A percentile compares a stretch with the other conserved stretches of the same genome.
phyloP scores from a whole-genome alignment of 495 filamentous ascomycete genomes.

The Penicillium ucsense region DNA sequence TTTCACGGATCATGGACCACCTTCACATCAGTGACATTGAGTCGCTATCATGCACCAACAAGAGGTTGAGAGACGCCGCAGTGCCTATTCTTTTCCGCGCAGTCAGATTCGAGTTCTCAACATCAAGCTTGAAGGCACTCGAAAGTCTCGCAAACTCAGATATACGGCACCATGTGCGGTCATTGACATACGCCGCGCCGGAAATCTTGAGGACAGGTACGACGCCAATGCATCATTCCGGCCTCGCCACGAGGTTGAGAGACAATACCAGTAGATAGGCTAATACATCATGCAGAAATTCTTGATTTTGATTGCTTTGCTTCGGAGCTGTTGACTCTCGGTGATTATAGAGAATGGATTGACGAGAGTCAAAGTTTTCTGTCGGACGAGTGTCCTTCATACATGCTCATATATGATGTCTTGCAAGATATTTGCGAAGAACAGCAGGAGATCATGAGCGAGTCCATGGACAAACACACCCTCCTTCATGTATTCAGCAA shows the following conservation, averaged over 20 bases:
- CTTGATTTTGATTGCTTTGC: neutral
- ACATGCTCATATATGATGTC: neutral
- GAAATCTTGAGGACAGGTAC: neutral
- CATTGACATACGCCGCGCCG: neutral
- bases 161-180: neutral
- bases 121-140: neutral
- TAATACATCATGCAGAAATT: neutral
- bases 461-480: neutral
- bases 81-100: neutral
- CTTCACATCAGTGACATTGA: neutral
- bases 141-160: neutral
- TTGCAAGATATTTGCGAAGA: neutral
- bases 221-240: neutral
- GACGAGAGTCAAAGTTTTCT: neutral
- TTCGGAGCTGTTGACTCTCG: neutral
- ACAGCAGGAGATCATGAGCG: neutral
- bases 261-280: neutral
- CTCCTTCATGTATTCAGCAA: neutral
- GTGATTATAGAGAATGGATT: neutral
- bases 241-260: too few relatives aligned
- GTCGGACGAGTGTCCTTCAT: neutral
- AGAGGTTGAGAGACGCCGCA: neutral
- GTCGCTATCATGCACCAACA: neutral
- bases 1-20: neutral
- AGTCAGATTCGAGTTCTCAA: slow-evolving; percentile 1